Percentiles rank a stretch among this genome's conserved stretches.
Conservation (phyloP, 257 asterid genomes). For the Solanum appendiculatum region DNA sequence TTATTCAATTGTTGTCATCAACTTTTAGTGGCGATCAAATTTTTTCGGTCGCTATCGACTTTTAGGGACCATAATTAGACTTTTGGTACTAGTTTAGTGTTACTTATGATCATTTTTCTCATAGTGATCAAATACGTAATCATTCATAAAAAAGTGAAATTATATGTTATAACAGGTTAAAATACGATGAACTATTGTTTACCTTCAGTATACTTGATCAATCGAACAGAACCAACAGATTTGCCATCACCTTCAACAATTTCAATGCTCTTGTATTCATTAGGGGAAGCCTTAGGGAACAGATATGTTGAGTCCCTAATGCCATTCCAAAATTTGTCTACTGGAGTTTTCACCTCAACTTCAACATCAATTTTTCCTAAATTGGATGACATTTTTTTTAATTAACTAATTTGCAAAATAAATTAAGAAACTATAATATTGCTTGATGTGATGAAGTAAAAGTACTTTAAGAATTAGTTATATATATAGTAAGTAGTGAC, state of each 20-base stretch:
- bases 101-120: neutral
- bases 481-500: neutral
- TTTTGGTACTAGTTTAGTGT: neutral
- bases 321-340: slow-evolving; percentile 52
- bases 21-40: too few relatives aligned
- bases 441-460: neutral
- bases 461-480: neutral
- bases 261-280: slow-evolving; percentile 48
- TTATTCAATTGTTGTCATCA: too few relatives aligned
- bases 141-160: neutral
- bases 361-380: slow-evolving; percentile 45
- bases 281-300: slow-evolving; percentile 70
- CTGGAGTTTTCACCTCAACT: slow-evolving; percentile 44
- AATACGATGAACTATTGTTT: neutral
- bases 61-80: neutral
- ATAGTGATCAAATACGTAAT: neutral
- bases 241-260: slow-evolving; percentile 80
- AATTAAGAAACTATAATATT: neutral
- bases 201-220: slow-evolving; percentile 52
- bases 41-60: too few relatives aligned
- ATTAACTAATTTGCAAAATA: neutral
- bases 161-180: neutral
- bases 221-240: slow-evolving; percentile 53
- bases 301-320: slow-evolving; percentile 41
- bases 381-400: slow-evolving; percentile 33